phyloP scores from a whole-genome alignment of 1,284 basidiomycete genomes.

The Papiliotrema terrestris region DNA sequence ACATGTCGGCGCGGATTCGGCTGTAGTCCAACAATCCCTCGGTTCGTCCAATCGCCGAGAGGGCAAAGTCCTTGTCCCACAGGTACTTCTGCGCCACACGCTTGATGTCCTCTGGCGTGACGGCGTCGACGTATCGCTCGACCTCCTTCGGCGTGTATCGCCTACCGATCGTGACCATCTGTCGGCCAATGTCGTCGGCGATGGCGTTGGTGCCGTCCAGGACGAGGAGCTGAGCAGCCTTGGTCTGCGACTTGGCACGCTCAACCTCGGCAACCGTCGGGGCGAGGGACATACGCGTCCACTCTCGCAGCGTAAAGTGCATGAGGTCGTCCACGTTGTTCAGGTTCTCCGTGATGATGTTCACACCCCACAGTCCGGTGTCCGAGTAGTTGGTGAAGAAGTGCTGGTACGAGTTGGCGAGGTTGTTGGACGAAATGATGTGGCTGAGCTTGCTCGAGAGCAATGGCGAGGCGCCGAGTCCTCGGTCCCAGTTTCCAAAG shows the following conservation, averaged over 20 bases:
- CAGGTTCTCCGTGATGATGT: slow-evolving; percentile 90
- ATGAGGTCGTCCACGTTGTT: slow-evolving; percentile 88
- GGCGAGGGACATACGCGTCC: slow-evolving; percentile 90
- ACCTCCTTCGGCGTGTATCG: slow-evolving; percentile 90
- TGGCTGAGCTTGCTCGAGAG: slow-evolving; percentile 89
- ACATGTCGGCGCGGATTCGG: slow-evolving; percentile 48
- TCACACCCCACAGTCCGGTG: slow-evolving; percentile 99
- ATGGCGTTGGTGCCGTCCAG: slow-evolving; percentile 94
- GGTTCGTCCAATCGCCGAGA: slow-evolving; percentile 62
- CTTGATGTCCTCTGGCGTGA: slow-evolving; percentile 86
- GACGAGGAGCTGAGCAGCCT: slow-evolving; percentile 84
- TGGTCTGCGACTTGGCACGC: slow-evolving; percentile 95
- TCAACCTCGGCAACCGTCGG: slow-evolving; percentile 86
- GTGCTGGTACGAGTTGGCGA: slow-evolving; percentile 99
- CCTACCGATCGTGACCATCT: slow-evolving; percentile 89
- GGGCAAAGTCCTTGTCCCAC: slow-evolving; percentile 67
- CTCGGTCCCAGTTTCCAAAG: slow-evolving; percentile 99
- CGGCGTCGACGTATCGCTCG: slow-evolving; percentile 85
- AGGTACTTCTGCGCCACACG: slow-evolving; percentile 93
- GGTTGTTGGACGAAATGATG: slow-evolving; percentile 87
- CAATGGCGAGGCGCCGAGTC: slow-evolving; percentile 83
- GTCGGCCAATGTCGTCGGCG: slow-evolving; percentile 97
- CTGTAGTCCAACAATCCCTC: slow-evolving; percentile 70
- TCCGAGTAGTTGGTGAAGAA: slow-evolving; percentile 99
- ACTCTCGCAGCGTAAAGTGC: slow-evolving; percentile 95